Evolutionary conservation across 768 basidiomycete genomes (phyloP).

Genomic region (Lepiota brunneoincarnata): DNA sequence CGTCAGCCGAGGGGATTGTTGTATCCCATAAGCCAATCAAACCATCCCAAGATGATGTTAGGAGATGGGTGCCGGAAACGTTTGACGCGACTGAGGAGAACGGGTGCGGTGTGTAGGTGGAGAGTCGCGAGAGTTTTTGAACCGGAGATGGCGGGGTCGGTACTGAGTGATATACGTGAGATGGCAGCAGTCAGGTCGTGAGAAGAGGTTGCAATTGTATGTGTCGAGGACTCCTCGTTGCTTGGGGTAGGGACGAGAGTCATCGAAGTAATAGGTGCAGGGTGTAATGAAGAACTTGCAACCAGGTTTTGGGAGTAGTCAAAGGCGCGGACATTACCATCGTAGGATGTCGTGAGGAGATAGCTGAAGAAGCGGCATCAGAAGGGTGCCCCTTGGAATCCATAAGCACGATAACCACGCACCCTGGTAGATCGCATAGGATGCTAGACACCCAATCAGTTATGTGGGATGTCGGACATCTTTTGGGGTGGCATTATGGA

Average conservation of each 20-base stretch:
- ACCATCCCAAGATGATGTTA: slow-evolving; percentile 88
- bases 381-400: slow-evolving; percentile 11
- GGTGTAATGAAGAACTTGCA: slow-evolving; percentile 49
- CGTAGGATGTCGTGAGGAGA: slow-evolving; percentile 80
- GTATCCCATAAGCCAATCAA: slow-evolving; percentile 83
- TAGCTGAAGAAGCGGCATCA: slow-evolving; percentile 37
- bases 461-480: slow-evolving; percentile 75
- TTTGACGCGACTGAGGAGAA: slow-evolving; percentile 69
- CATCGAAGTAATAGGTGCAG: slow-evolving; percentile 66
- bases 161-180: slow-evolving; percentile 34
- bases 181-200: slow-evolving; percentile 77
- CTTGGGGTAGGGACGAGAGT: slow-evolving; percentile 44
- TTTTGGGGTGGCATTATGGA: slow-evolving; percentile 85
- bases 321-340: slow-evolving; percentile 72
- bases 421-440: slow-evolving; percentile 60
- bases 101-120: slow-evolving; percentile 79
- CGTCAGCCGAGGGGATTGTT: slow-evolving; percentile 56
- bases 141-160: slow-evolving; percentile 15
- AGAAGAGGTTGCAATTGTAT: slow-evolving; percentile 64
- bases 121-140: slow-evolving; percentile 59
- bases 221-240: slow-evolving; percentile 24
- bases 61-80: slow-evolving; percentile 53
- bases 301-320: slow-evolving; percentile 63
- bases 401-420: slow-evolving; percentile 9
- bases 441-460: slow-evolving; percentile 94